These are phyloP conservation scores for Calycina herbarum DNA, from an alignment of 2,329 filamentous ascomycete genomes.

Conservation along the genomic window DNA sequence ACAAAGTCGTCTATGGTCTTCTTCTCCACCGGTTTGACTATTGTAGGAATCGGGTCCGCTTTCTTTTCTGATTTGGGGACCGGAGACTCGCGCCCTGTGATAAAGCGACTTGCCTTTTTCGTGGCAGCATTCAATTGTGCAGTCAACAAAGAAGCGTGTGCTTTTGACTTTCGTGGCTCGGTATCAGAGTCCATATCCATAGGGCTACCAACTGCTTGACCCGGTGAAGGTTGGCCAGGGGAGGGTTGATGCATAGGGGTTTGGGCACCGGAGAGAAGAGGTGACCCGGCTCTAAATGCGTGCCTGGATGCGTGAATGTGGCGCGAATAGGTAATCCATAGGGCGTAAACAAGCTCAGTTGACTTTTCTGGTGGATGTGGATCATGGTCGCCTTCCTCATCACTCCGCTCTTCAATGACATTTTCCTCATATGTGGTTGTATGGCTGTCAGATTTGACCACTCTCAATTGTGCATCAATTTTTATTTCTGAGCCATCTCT, in stretches of 20 bases:
- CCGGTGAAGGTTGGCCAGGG: slow-evolving; percentile 61
- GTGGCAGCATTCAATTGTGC: slow-evolving; percentile 59
- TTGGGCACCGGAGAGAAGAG: slow-evolving; percentile 60
- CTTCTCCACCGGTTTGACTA: slow-evolving; percentile 54
- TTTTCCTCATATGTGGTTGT: slow-evolving; percentile 59
- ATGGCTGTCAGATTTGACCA: slow-evolving; percentile 82
- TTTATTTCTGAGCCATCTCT: slow-evolving; percentile 89
- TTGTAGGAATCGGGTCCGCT: slow-evolving; percentile 31
- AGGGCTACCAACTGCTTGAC: slow-evolving; percentile 53
- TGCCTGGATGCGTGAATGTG: slow-evolving; percentile 78
- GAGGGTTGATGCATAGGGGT: slow-evolving; percentile 79
- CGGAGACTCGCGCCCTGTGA: slow-evolving; percentile 46
- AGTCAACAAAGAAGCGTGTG: slow-evolving; percentile 51
- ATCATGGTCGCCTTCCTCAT: slow-evolving; percentile 46
- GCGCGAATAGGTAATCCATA: slow-evolving; percentile 97
- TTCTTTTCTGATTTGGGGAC: slow-evolving; percentile 36
- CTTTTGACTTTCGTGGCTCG: slow-evolving; percentile 43
- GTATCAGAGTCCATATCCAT: slow-evolving; percentile 57
- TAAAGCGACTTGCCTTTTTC: slow-evolving; percentile 53
- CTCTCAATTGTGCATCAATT: slow-evolving; percentile 94
- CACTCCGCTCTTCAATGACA: slow-evolving; percentile 62
- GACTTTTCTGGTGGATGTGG: slow-evolving; percentile 49
- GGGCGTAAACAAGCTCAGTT: slow-evolving; percentile 83
- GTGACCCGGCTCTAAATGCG: slow-evolving; percentile 60
- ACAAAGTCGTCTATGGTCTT: slow-evolving; percentile 88